Evolutionary conservation across 352 stramenopile genomes (phyloP).

Genomic region (Globisporangium solare): DNA sequence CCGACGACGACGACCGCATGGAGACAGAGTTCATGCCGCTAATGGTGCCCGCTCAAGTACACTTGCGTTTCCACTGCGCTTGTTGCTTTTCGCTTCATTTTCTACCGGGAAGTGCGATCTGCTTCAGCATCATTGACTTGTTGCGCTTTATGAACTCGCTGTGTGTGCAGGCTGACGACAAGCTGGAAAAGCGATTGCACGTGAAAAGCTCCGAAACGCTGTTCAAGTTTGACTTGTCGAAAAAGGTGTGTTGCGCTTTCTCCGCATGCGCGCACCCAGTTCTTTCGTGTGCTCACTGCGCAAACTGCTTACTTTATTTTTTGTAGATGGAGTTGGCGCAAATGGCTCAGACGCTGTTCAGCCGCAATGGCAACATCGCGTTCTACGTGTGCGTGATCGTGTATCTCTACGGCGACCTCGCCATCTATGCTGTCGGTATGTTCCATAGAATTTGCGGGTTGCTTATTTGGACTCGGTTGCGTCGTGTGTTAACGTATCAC

Average conservation of each 20-base stretch:
- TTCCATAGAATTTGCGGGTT: not conserved
- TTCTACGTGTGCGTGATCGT: conserved; percentile 81
- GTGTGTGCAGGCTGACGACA: conserved; percentile 39
- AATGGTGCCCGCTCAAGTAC: conserved; percentile 72
- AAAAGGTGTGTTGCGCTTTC: conserved; percentile 40
- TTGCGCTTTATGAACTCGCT: not conserved
- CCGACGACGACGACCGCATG: conserved; percentile 28
- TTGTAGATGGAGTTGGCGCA: conserved; percentile 78
- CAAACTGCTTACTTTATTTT: no score
- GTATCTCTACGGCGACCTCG: conserved; percentile 84
- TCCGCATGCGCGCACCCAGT: not conserved
- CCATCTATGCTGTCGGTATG: conserved; percentile 86
- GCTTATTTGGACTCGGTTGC: not conserved
- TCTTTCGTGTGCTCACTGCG: no score
- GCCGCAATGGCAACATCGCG: conserved; percentile 49
- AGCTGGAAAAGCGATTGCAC: conserved; percentile 44
- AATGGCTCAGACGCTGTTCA: conserved; percentile 80
- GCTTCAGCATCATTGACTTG: not conserved
- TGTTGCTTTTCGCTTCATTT: conserved; percentile 1
- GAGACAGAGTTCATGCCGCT: conserved; percentile 68
- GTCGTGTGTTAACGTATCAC: not conserved
- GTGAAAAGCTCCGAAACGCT: conserved; percentile 22
- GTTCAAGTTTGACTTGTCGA: conserved; percentile 71
- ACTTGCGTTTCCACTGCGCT: conserved; percentile 14
- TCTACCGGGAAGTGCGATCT: not conserved